Evolutionary conservation across 495 filamentous ascomycete species (phyloP).

Genomic region (Annulohypoxylon stygium): DNA sequence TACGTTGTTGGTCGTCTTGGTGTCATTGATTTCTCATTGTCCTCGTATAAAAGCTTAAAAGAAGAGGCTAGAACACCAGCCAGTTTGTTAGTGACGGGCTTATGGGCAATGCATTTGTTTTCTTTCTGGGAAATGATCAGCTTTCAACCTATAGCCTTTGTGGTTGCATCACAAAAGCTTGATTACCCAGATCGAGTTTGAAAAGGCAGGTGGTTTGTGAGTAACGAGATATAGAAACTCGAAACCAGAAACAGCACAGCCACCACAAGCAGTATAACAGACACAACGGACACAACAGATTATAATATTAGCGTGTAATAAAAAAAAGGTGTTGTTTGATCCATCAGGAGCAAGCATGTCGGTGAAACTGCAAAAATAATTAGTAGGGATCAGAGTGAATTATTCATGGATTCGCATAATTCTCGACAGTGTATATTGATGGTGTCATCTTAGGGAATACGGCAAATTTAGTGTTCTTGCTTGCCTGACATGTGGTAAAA

Average conservation of each 20-base stretch:
- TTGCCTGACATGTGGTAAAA: not conserved
- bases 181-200: not conserved
- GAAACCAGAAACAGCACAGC: slow-evolving; percentile 2
- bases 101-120: not conserved
- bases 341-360: slow-evolving; percentile 21
- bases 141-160: not conserved
- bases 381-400: slow-evolving; percentile 23
- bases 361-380: slow-evolving; percentile 31
- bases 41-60: slow-evolving; percentile 23
- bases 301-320: slow-evolving; percentile 12
- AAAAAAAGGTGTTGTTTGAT: slow-evolving; percentile 28
- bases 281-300: slow-evolving; percentile 9
- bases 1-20: not conserved
- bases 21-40: slow-evolving; percentile 13
- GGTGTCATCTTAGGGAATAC: slow-evolving; percentile 18
- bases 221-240: slow-evolving; percentile 15
- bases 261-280: slow-evolving; percentile 1
- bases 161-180: not conserved
- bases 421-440: slow-evolving; percentile 13
- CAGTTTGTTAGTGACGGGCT: not conserved
- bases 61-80: not conserved
- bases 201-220: not conserved
- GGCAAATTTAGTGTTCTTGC: not conserved
- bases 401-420: slow-evolving; percentile 21
- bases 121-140: slow-evolving; percentile 14